Evolutionary conservation across 2,329 filamentous ascomycete species (phyloP).

Genomic region (Lachnellula willkommii): DNA sequence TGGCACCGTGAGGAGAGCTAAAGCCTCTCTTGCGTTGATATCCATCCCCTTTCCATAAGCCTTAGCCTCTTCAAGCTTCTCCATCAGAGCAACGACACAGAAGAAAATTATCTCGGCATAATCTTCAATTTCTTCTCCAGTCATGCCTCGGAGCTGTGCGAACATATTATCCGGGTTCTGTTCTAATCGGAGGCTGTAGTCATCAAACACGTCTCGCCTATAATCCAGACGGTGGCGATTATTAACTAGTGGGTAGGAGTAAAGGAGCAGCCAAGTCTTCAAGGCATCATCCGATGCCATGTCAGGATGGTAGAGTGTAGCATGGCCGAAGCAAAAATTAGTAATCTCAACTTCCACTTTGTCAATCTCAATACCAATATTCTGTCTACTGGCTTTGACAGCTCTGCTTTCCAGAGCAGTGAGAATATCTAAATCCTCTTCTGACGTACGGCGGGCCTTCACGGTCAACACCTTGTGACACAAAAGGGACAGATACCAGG

Average conservation of each 20-base stretch:
- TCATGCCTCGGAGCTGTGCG: neutral
- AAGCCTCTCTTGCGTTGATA: neutral
- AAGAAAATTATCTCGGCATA: neutral
- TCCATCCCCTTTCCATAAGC: neutral
- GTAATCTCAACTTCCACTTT: too few relatives aligned
- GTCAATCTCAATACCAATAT: too few relatives aligned
- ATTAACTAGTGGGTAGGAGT: too few relatives aligned
- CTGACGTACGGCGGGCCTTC: neutral
- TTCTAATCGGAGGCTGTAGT: neutral
- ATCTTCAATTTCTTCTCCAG: neutral
- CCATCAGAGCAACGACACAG: neutral
- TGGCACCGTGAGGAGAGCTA: neutral
- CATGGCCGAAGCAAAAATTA: too few relatives aligned
- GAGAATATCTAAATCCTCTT: too few relatives aligned
- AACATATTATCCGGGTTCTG: neutral
- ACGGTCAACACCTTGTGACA: neutral
- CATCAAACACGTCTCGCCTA: neutral
- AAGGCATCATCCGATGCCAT: too few relatives aligned
- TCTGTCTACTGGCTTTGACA: too few relatives aligned
- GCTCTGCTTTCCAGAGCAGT: too few relatives aligned
- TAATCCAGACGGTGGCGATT: too few relatives aligned
- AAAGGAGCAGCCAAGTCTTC: too few relatives aligned
- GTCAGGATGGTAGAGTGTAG: too few relatives aligned
- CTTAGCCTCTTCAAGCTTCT: neutral
- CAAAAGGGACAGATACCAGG: accelerated